Evolutionary conservation across 2,329 filamentous ascomycete species (phyloP).

Genomic region (Diplodia mutila): DNA sequence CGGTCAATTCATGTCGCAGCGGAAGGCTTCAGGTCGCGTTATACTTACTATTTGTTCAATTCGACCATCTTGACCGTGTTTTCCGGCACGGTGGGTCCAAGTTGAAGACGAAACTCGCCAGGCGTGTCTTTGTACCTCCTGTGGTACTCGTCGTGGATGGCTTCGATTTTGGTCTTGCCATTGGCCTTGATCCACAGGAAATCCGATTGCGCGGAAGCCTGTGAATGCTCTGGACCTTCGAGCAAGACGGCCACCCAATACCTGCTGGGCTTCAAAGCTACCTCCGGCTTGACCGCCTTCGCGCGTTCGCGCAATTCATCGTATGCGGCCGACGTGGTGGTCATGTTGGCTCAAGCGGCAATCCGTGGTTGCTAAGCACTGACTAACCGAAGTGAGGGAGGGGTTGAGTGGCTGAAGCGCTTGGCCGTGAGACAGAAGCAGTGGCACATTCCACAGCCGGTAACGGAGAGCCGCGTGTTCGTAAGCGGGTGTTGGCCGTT

Average conservation of each 20-base stretch:
- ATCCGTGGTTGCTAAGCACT: background rate
- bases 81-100: constrained; percentile 12
- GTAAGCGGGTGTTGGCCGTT: background rate
- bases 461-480: background rate
- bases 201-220: constrained; percentile 31
- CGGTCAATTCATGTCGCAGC: constrained; percentile 25
- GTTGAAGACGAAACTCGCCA: constrained; percentile 31
- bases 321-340: background rate
- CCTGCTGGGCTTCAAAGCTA: constrained; percentile 32
- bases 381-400: background rate
- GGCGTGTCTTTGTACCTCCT: constrained; percentile 1
- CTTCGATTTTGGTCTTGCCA: constrained; percentile 27
- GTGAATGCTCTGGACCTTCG: constrained; percentile 29
- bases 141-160: constrained; percentile 31
- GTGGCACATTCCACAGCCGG: background rate
- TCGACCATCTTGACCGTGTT: background rate
- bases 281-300: constrained; percentile 29
- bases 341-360: background rate
- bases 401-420: background rate
- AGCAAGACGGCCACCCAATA: constrained; percentile 43
- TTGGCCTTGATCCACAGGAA: constrained; percentile 45
- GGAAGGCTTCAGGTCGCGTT: background rate
- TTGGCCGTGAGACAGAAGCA: background rate
- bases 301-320: constrained; percentile 19
- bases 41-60: constrained; percentile 1